Percentiles rank a stretch among this genome's conserved stretches.
phyloP scores from a whole-genome alignment of 495 filamentous ascomycete genomes.

The Neurospora sp. region DNA sequence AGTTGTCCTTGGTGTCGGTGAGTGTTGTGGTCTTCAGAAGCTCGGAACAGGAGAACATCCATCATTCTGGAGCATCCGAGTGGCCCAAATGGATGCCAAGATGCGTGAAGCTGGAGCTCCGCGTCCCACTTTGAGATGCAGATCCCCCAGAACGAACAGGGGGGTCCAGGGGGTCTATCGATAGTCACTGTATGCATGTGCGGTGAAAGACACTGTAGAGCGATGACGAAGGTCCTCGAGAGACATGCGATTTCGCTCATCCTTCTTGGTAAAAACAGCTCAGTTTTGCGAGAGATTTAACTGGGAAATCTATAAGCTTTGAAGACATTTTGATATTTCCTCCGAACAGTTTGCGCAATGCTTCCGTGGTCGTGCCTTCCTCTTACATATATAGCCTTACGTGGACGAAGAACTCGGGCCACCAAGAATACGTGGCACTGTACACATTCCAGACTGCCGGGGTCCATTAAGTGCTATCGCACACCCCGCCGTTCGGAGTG shows the following conservation, averaged over 20 bases:
- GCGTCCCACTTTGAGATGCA: background rate
- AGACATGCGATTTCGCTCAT: background rate
- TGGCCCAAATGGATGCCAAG: background rate
- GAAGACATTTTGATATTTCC: background rate
- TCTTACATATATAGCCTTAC: background rate
- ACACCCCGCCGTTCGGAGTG: background rate
- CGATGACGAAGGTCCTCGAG: background rate
- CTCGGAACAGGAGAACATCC: background rate
- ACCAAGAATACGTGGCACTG: background rate
- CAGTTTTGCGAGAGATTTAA: background rate
- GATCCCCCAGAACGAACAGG: background rate
- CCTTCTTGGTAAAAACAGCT: background rate
- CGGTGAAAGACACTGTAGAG: background rate
- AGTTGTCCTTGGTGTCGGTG: background rate
- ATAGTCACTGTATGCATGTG: background rate
- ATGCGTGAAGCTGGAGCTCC: background rate
- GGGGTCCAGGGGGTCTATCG: background rate
- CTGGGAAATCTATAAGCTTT: background rate
- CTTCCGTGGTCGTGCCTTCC: background rate
- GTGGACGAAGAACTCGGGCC: background rate
- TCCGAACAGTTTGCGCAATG: background rate
- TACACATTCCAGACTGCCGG: background rate
- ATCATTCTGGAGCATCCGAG: background rate
- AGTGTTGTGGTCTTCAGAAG: background rate
- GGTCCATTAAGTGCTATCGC: background rate